Evolutionary conservation across 78 protist species (phyloP).

Genomic region (Corallochytrium limacisporum): DNA sequence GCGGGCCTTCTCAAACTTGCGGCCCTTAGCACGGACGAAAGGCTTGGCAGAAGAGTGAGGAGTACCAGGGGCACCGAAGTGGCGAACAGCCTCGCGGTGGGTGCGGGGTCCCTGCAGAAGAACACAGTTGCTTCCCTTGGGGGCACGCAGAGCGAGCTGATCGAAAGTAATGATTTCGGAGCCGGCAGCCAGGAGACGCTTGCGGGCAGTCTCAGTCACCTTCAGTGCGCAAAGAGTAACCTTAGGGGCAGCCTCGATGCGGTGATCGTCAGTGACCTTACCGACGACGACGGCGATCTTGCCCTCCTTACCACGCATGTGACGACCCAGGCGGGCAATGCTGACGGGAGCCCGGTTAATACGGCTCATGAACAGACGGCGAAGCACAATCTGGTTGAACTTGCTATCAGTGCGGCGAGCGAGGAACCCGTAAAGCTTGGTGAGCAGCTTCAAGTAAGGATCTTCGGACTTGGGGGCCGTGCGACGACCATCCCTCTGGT

Average conservation of each 20-base stretch:
- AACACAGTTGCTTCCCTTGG: slow-evolving; percentile 85
- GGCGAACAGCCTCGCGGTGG: slow-evolving; percentile 83
- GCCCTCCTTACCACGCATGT: slow-evolving; percentile 50
- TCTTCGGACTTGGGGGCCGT: slow-evolving; percentile 36
- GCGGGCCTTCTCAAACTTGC: slow-evolving; percentile 49
- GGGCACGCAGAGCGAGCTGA: slow-evolving; percentile 91
- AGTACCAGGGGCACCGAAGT: slow-evolving; percentile 95
- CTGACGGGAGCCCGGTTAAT: slow-evolving; percentile 83
- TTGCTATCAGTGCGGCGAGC: slow-evolving; percentile 90
- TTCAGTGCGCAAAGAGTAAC: slow-evolving; percentile 86
- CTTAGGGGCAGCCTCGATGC: slow-evolving; percentile 79
- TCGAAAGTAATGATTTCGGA: slow-evolving; percentile 94
- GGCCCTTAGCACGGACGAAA: slow-evolving; percentile 49
- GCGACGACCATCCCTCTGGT: no score
- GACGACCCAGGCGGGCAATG: slow-evolving; percentile 53
- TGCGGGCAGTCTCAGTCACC: slow-evolving; percentile 89
- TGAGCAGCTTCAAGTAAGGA: slow-evolving; percentile 38
- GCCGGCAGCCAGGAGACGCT: slow-evolving; percentile 90
- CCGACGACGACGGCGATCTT: slow-evolving; percentile 89
- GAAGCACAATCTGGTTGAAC: slow-evolving; percentile 84
- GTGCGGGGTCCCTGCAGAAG: slow-evolving; percentile 85
- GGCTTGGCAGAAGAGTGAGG: slow-evolving; percentile 56
- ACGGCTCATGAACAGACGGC: slow-evolving; percentile 59
- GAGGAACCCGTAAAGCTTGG: slow-evolving; percentile 90
- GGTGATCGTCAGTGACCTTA: slow-evolving; percentile 93